Conservation (phyloP, 345 rosid species). For the Populus tremula region DNA sequence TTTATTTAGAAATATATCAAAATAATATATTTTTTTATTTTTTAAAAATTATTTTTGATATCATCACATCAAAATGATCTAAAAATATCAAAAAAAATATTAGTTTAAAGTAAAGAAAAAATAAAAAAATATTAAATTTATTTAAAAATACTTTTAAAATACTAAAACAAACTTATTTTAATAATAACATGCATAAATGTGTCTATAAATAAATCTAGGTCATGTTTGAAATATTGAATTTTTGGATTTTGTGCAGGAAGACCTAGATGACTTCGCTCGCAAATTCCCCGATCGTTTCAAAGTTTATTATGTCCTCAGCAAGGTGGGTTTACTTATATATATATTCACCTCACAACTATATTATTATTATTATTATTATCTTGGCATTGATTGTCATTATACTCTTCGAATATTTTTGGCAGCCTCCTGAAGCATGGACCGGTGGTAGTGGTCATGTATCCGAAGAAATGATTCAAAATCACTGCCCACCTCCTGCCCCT, state of each 20-base stretch:
- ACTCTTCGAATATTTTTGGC: not conserved
- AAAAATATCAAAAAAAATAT: too few relatives aligned
- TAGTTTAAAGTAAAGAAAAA: too few relatives aligned
- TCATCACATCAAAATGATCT: accelerated
- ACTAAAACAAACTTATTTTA: too few relatives aligned
- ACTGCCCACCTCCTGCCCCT: slow-evolving; percentile 19
- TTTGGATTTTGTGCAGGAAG: slow-evolving; percentile 8
- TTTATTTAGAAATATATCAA: not conserved
- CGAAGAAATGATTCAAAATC: slow-evolving; percentile 6
- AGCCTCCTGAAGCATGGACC: slow-evolving; percentile 21
- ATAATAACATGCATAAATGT: too few relatives aligned
- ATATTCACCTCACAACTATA: not conserved
- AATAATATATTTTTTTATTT: not conserved
- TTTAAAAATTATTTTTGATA: too few relatives aligned
- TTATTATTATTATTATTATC: not conserved
- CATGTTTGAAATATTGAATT: not conserved
- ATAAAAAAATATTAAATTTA: too few relatives aligned
- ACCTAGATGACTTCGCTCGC: slow-evolving; percentile 16
- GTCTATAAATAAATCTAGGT: too few relatives aligned
- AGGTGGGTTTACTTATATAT: not conserved
- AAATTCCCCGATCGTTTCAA: slow-evolving; percentile 10
- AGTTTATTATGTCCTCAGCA: slow-evolving; percentile 16
- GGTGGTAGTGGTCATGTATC: slow-evolving; percentile 20
- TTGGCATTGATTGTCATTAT: too few relatives aligned
- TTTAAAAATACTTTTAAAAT: too few relatives aligned